Evolutionary conservation across 331 rosid genomes (phyloP).

Genomic region (Pyracantha coccinea): DNA sequence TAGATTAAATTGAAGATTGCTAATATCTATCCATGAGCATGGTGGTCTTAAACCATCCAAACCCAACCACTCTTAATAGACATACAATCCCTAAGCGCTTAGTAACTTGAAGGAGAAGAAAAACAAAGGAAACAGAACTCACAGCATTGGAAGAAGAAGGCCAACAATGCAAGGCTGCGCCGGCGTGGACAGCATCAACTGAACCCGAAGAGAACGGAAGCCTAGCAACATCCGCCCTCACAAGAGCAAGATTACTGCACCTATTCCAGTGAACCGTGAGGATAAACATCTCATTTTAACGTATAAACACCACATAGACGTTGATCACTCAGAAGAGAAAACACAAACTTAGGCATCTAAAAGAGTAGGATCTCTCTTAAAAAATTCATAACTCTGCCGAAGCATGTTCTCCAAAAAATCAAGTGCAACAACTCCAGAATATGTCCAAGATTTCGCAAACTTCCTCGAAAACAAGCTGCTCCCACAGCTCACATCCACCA

Average conservation of each 20-base stretch:
- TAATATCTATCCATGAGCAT: not conserved
- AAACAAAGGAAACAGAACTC: conserved; percentile 16
- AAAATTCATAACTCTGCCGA: conserved; percentile 76
- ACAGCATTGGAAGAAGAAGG: conserved; percentile 94
- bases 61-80: not conserved
- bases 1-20: not conserved
- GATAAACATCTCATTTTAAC: not conserved
- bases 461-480: conserved; percentile 87
- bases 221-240: conserved; percentile 93
- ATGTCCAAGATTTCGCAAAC: conserved; percentile 58
- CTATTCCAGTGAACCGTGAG: conserved; percentile 21
- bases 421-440: conserved; percentile 71
- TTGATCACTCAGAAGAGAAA: not conserved
- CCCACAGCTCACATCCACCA: conserved; percentile 89
- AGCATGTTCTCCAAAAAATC: conserved; percentile 97
- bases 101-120: conserved; percentile 2
- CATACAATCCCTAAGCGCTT: not conserved
- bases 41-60: not conserved
- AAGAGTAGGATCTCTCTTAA: conserved; percentile 57
- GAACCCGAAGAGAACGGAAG: conserved; percentile 87
- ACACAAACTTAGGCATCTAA: conserved; percentile 29
- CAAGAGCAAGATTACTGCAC: conserved; percentile 89
- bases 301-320: not conserved
- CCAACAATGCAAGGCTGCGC: conserved; percentile 97
- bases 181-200: conserved; percentile 91